Percentiles rank a stretch among this genome's conserved stretches.
Conservation (phyloP, 257 asterid species). For the Oldenlandia corymbosa region DNA sequence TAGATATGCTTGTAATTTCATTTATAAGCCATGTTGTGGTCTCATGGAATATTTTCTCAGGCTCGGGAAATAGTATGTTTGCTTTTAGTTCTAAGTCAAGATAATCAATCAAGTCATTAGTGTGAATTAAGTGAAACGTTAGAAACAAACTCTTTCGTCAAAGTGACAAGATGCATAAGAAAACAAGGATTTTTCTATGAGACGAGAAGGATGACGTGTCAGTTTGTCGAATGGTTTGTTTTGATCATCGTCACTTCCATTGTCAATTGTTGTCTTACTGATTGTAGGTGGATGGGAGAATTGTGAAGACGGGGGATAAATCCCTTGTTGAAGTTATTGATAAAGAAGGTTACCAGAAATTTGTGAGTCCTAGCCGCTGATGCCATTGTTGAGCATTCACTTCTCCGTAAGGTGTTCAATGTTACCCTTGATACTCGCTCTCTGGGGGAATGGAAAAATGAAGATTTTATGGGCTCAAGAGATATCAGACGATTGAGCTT, state of each 20-base stretch:
- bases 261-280: background rate
- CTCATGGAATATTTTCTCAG: no score
- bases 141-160: no score
- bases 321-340: slow-evolving; percentile 66
- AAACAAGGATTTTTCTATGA: no score
- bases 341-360: slow-evolving; percentile 75
- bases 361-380: slow-evolving; percentile 29
- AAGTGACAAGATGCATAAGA: no score
- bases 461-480: background rate
- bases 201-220: no score
- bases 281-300: slow-evolving; percentile 80
- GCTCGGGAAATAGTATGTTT: no score
- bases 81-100: no score
- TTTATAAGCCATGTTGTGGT: no score
- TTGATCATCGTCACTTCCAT: background rate
- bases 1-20: no score
- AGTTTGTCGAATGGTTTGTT: background rate
- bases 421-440: background rate
- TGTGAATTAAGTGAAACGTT: no score
- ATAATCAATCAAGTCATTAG: no score
- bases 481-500: background rate
- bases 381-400: background rate
- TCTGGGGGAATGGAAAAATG: background rate
- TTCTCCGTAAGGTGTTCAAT: no score
- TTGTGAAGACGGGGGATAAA: slow-evolving; percentile 82